These are phyloP conservation scores for Fusarium agapanthi DNA, from an alignment of 2,329 filamentous ascomycete genomes.

Conservation along the genomic window DNA sequence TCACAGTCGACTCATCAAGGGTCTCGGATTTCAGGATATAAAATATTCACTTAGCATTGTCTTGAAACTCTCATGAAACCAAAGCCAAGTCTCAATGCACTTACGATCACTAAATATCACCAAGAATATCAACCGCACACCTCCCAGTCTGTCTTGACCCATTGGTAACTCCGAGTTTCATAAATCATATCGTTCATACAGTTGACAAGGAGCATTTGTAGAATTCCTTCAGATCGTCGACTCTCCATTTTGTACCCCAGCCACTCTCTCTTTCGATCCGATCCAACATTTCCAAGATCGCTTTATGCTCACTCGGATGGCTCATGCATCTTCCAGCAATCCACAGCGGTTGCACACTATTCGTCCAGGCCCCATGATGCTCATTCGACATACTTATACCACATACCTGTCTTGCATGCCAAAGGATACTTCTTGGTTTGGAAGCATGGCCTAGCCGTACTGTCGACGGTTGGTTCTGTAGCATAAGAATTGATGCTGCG, in stretches of 20 bases:
- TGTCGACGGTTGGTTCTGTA: conserved; percentile 55
- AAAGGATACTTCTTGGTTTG: conserved; percentile 52
- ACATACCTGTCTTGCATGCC: conserved; percentile 62
- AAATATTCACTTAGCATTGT: not conserved
- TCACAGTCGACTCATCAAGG: not conserved
- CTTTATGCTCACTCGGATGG: conserved; percentile 53
- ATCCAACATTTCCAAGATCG: conserved; percentile 56
- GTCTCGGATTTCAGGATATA: rapidly evolving
- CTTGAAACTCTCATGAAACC: too few species aligned
- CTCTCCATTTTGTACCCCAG: conserved; percentile 62
- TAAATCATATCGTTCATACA: not conserved
- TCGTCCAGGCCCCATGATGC: conserved; percentile 63
- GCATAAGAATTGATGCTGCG: conserved; percentile 60
- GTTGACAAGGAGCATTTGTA: conserved; percentile 40
- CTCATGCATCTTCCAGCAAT: conserved; percentile 62
- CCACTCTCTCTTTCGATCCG: conserved; percentile 62
- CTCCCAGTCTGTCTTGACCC: too few species aligned
- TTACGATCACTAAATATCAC: not conserved
- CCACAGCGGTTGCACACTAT: conserved; percentile 63
- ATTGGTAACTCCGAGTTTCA: not conserved
- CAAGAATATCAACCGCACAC: not conserved
- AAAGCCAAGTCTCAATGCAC: not conserved
- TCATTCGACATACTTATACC: conserved; percentile 62
- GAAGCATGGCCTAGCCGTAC: conserved; percentile 54
- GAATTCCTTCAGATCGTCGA: conserved; percentile 59